Evolutionary conservation across 2,329 filamentous ascomycete species (phyloP), one percentile per base, ranked within the genome.

Genomic region (Pseudocercospora ulei): DNA sequence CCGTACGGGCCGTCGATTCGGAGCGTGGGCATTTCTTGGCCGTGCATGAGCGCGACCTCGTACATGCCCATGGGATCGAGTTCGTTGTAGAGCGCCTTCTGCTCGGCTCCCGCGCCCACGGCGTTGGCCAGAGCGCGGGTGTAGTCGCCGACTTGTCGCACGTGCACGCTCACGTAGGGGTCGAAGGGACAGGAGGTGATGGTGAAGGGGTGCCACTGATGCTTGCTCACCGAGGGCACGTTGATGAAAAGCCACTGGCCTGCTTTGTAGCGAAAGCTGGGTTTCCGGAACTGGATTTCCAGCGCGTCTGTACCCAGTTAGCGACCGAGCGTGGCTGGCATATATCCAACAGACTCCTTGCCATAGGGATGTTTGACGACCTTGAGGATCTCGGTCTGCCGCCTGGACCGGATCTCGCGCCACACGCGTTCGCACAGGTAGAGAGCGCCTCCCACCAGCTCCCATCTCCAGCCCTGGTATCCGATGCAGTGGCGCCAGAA

Each of bases 191-290:
- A 98, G 6, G 90, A 96, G 2, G 90, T 98, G 63, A 98, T 96
- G 57, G 90, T 98, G 61, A 96, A 98, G 1, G 90, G 90, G 65
- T 98, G 90, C 90, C 90, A 98, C 67, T 98, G 86, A 58, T 85
- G 79, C 54, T 72, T 75, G 49, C 85, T 94, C 38, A 98, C 76
- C 4, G 82, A 80, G 0, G 90, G 90, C 14, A 93, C 79, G 62
- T 96, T 88, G 43, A 98, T 72, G 70, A 96, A 96, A 23, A 96
- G 76, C 87, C 88, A 98, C 66, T 98, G 90, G 19, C 90, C 90
- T 8, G 90, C 82, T 73, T 94, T 96, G 76, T 98, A 98, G 58
- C 78, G 84, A 80, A 98, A 93, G 41, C 82, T 90, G 3, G 88
- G 84, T 68, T 98, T 98, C 61, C 73, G 75, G 67, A 98, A 96